Evolutionary conservation across 306 rosid genomes (phyloP).

Genomic region (Rosa rugosa): DNA sequence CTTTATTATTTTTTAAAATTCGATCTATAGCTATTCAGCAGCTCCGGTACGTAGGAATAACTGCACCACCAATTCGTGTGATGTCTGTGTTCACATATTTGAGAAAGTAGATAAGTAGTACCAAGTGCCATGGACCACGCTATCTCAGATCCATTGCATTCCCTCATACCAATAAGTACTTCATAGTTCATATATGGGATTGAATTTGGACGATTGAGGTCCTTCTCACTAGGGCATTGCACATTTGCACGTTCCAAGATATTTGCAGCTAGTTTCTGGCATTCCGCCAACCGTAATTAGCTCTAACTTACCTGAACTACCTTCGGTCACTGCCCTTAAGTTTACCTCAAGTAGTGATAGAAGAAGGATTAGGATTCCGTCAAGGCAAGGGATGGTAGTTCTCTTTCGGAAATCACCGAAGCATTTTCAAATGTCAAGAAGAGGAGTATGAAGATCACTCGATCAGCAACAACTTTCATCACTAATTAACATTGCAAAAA

Average conservation of each 20-base stretch:
- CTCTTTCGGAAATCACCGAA: neutral
- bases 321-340: no score
- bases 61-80: no score
- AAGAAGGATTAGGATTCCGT: no score
- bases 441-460: neutral
- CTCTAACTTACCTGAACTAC: neutral
- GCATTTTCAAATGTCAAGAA: neutral
- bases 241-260: neutral
- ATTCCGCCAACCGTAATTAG: neutral
- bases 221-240: conserved; percentile 14
- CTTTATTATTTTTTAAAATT: no score
- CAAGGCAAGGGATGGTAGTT: no score
- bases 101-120: neutral
- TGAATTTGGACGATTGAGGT: conserved; percentile 20
- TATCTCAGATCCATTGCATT: neutral
- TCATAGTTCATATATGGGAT: neutral
- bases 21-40: no score
- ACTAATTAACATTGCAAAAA: no score
- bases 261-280: neutral
- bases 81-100: no score
- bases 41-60: no score
- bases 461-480: no score
- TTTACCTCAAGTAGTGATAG: no score
- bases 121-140: conserved; percentile 5
- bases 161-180: conserved; percentile 2